Evolutionary conservation across 176 grass and related monocot species (phyloP).

Genomic region (Lolium multiflorum): DNA sequence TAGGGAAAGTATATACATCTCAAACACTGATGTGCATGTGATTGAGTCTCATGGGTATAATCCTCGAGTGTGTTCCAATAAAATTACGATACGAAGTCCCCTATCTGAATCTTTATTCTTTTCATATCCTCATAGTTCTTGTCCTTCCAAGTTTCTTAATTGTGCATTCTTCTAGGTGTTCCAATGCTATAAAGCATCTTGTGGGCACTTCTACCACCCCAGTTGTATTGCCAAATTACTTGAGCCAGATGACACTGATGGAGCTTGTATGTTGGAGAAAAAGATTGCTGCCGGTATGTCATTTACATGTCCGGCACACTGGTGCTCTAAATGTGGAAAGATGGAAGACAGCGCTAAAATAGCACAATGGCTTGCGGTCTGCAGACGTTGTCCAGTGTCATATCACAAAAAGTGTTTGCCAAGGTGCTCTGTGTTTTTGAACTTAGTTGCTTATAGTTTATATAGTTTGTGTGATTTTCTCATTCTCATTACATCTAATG

Average conservation of each 20-base stretch:
- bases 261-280: slow-evolving; percentile 49
- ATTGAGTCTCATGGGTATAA: slow-evolving; percentile 6
- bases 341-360: slow-evolving; percentile 47
- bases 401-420: slow-evolving; percentile 83
- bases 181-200: slow-evolving; percentile 74
- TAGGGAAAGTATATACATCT: background rate
- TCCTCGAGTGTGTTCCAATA: background rate
- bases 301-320: slow-evolving; percentile 81
- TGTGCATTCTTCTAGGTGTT: slow-evolving; percentile 60
- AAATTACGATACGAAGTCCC: background rate
- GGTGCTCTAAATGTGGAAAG: slow-evolving; percentile 62
- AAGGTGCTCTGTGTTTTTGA: slow-evolving; percentile 49
- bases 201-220: slow-evolving; percentile 87
- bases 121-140: background rate
- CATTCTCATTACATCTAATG: slow-evolving; percentile 11
- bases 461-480: background rate
- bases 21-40: slow-evolving; percentile 3
- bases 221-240: slow-evolving; percentile 69
- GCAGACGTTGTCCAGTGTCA: slow-evolving; percentile 73
- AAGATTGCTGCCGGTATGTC: slow-evolving; percentile 59
- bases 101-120: background rate
- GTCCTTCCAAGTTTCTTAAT: background rate
- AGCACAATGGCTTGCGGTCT: slow-evolving; percentile 61
- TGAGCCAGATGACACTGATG: slow-evolving; percentile 52
- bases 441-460: slow-evolving; percentile 2